Evolutionary conservation across 306 rosid species (phyloP), one percentile per base, ranked within the genome.

Genomic region (Erythrophleum fordii): DNA sequence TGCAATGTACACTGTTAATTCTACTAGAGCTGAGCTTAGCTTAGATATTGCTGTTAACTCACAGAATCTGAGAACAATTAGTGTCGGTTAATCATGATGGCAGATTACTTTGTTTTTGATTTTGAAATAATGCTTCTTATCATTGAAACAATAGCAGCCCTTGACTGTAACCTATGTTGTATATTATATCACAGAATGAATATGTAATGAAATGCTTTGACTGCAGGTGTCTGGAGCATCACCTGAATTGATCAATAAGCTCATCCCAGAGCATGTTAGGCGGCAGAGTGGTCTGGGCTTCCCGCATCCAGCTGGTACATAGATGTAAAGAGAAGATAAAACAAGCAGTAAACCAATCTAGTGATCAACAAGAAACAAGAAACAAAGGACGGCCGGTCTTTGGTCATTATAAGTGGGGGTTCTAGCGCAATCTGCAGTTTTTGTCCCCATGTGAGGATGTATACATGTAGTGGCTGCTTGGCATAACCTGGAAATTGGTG

Each of bases 251-350:
- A 88, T 95, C 81, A 82, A 80, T 62, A 89, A 87, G 88, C 95
- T 95, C 68, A 89, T 91, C 84, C 99, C 99, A 12, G 99, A 93
- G 85, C 94, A 95, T 34, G 72, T 88, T 18, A 88, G 97, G 88
- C 89, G 91, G 89, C 95, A 86, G 82, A 44, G 58, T 22, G 90
- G 90, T 71, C 84, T 85, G 7, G 77, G 88, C 79, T 83, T 90
- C 65, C 84, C 88, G 6, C 87, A 79, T 74, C 87, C 94, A 41
- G 84, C 78, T 61, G 87, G 92, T 73, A 86, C 91, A 71, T 89
- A 88, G 84, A 83, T 78, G 79, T 82, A 72, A 80, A 84, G 90
- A 76, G 83, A 79, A 53, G 53, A 59, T 69, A 80, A 83, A 73
- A 83, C 68, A 75, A 53, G 84, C 89, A 81, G 81, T 82, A 69